Percentiles rank a stretch among this genome's conserved stretches.
Conservation (phyloP, 2,329 filamentous ascomycete species). For the Polytolypa hystricis region DNA sequence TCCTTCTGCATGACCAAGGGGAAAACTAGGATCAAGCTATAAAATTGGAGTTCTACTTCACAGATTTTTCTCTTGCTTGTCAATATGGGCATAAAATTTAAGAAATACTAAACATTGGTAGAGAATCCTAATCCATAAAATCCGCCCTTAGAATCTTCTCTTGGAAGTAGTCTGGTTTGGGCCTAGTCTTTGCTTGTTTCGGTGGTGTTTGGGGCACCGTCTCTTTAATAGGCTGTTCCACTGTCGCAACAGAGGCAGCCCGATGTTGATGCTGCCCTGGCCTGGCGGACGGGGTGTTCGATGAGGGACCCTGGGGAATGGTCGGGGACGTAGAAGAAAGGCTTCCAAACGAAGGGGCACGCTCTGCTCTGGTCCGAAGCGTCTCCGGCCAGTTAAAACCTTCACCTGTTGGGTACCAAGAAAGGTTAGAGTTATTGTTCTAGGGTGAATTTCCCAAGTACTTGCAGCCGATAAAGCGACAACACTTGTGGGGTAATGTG, state of each 20-base stretch:
- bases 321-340: conserved; percentile 18
- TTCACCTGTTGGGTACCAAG: conserved; percentile 55
- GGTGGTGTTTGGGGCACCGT: conserved; percentile 10
- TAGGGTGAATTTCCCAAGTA: conserved; percentile 24
- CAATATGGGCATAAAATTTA: no score
- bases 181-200: conserved; percentile 39
- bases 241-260: conserved; percentile 37
- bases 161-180: conserved; percentile 86
- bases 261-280: conserved; percentile 31
- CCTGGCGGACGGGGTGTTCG: conserved; percentile 30
- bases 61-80: no score
- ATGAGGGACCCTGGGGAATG: conserved; percentile 20
- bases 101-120: no score
- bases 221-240: conserved; percentile 41
- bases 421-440: conserved; percentile 33
- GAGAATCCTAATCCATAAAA: conserved; percentile 69
- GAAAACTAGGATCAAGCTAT: no score
- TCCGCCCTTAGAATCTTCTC: conserved; percentile 96
- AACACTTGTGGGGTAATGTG: conserved; percentile 13
- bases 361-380: conserved; percentile 82
- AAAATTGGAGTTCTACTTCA: no score
- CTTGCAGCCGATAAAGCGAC: conserved; percentile 23
- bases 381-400: conserved; percentile 97
- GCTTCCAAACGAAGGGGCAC: conserved; percentile 43
- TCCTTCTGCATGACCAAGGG: no score